Evolutionary conservation across 768 basidiomycete species (phyloP), one percentile per base, ranked within the genome.

Genomic region (Trametes maxima): DNA sequence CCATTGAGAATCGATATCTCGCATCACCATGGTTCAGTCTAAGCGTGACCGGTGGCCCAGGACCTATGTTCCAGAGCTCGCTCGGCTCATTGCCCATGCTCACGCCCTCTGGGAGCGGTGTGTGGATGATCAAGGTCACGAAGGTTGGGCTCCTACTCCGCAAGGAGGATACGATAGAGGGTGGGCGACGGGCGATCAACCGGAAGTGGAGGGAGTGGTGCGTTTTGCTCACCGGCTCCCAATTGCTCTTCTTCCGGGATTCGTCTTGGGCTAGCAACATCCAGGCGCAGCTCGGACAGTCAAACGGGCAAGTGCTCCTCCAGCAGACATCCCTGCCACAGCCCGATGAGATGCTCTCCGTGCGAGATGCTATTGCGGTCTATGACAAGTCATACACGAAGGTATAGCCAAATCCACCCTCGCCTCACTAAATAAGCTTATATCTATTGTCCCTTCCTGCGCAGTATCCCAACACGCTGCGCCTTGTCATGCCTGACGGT

Each of bases 121-220:
- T 73, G 8, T 79, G 77, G 71, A 75, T 76, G 5, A 72, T 98
- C 54, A 90, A 84, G 68, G 78, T 97, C 22, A 87, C 87, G 5
- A 96, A 95, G 74, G 81, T 89, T 10, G 94, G 94, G 3, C 68
- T 90, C 25, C 79, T 99, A 58, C 85, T 83, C 62, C 82, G 94
- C 59, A 97, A 95, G 75, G 89, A 90, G 59, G 94, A 95, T 64
- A 69, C 85, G 0, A 64, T 84, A 7, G 90, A 91, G 64, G 86
- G 89, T 3, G 91, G 93, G 13, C 92, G 83, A 74, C 93, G 87
- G 67, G 78, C 87, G 0, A 75, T 78, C 47, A 88, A 82, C 68
- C 82, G 93, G 50, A 98, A 95, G 76, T 98, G 97, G 97, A 88
- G 82, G 68, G 75, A 84, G 12, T 95, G 88, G 82, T 88, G 85